A percentile compares a stretch with the other conserved stretches of the same genome.
These are phyloP conservation scores for Botrytis porri DNA, from an alignment of 2,329 filamentous ascomycete species.

Conservation along the genomic window DNA sequence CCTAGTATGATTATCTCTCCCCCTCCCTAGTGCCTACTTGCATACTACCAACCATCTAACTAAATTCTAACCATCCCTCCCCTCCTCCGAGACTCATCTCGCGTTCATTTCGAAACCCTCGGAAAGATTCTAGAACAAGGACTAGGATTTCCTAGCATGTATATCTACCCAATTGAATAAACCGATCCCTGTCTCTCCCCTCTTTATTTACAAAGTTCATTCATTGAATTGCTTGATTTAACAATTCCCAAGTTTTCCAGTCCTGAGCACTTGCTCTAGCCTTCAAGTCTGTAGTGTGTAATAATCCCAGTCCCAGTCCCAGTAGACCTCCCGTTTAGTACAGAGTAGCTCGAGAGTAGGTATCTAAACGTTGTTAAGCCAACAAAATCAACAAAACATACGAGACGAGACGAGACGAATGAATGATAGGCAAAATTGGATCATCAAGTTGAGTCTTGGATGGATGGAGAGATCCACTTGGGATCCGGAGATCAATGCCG, in stretches of 20 bases:
- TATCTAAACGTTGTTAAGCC: neutral
- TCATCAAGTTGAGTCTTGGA: neutral
- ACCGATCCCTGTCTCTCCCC: neutral
- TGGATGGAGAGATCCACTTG: neutral
- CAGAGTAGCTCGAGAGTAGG: too few species aligned
- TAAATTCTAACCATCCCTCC: neutral
- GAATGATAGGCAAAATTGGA: neutral
- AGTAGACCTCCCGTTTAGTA: neutral
- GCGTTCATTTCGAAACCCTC: neutral
- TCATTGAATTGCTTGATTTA: neutral
- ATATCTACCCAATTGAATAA: neutral
- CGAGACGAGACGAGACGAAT: neutral
- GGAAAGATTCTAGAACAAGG: neutral
- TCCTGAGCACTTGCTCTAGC: neutral
- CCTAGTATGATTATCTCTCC: too few species aligned
- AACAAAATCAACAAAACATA: neutral
- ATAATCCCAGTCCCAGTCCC: neutral
- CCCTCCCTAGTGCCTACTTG: neutral
- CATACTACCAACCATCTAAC: neutral
- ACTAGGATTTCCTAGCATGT: neutral
- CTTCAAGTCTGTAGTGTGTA: neutral
- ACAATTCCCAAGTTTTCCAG: neutral
- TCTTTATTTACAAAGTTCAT: neutral
- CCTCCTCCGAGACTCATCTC: neutral
- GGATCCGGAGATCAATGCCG: neutral